phyloP scores from a whole-genome alignment of 163 green algal genomes.

The Chlamydomonas reinhardtii region DNA sequence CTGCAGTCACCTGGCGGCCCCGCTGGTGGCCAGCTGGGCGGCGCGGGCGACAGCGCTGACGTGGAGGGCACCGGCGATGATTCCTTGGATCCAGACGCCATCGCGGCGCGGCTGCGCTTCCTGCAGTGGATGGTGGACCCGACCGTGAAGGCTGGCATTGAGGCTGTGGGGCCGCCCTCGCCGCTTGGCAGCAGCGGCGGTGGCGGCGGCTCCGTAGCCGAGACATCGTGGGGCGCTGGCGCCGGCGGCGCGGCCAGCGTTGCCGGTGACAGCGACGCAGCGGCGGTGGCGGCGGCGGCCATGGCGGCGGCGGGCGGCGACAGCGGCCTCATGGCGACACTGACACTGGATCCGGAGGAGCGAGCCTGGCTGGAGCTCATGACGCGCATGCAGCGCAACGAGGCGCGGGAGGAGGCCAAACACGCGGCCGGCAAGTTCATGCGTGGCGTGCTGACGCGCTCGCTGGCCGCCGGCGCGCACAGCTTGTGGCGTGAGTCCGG shows the following conservation, averaged over 20 bases:
- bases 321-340: conserved; percentile 28
- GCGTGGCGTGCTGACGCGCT: conserved; percentile 45
- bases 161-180: not conserved
- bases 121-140: conserved; percentile 39
- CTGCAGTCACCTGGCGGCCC: not conserved
- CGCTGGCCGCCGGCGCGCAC: conserved; percentile 53
- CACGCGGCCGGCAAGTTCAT: conserved; percentile 43
- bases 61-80: not conserved
- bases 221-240: too few relatives aligned
- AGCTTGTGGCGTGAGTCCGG: conserved; percentile 41
- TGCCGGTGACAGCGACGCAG: not conserved
- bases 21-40: not conserved
- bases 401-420: not conserved
- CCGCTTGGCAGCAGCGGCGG: too few relatives aligned
- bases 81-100: not conserved
- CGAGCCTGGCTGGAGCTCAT: conserved; percentile 16
- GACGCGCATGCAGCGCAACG: not conserved
- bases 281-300: conserved; percentile 1
- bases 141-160: not conserved
- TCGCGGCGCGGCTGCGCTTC: conserved; percentile 13
- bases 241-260: not conserved
- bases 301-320: not conserved
- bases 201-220: not conserved
- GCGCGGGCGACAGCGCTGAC: not conserved
- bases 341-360: conserved; percentile 60